Conservation (phyloP, 2,329 filamentous ascomycete species). For the Lachnellula subtilissima region DNA sequence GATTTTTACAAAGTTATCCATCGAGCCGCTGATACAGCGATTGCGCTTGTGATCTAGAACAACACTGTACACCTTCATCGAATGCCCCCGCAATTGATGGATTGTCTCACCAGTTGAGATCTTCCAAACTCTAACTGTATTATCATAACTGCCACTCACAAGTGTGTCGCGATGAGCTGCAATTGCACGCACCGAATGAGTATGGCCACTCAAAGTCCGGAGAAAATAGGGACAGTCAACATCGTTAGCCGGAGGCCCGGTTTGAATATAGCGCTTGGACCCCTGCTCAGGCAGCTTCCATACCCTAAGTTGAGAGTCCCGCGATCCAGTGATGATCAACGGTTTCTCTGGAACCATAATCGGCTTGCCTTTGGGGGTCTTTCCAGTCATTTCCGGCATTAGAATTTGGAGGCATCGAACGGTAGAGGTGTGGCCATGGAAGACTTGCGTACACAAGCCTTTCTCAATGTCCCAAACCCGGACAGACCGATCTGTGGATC, state of each 20-base stretch:
- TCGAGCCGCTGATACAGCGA: conserved; percentile 94
- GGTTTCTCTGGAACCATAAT: conserved; percentile 93
- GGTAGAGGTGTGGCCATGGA: conserved; percentile 96
- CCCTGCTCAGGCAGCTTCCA: conserved; percentile 86
- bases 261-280: conserved; percentile 74
- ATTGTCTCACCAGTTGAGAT: conserved; percentile 90
- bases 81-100: conserved; percentile 80
- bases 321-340: conserved; percentile 93
- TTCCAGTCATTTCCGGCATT: conserved; percentile 75
- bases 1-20: conserved; percentile 97
- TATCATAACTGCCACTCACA: conserved; percentile 97
- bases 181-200: conserved; percentile 92
- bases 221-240: conserved; percentile 93
- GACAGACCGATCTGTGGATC: conserved; percentile 94
- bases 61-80: conserved; percentile 94
- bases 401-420: conserved; percentile 94
- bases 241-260: conserved; percentile 66
- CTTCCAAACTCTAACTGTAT: conserved; percentile 91
- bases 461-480: conserved; percentile 98
- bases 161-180: conserved; percentile 91
- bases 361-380: conserved; percentile 62
- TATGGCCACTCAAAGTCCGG: conserved; percentile 77
- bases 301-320: conserved; percentile 88
- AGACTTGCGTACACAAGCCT: conserved; percentile 88
- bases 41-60: conserved; percentile 88